phyloP scores from a whole-genome alignment of 129 eudicot species.

The Smallanthus sonchifolius region DNA sequence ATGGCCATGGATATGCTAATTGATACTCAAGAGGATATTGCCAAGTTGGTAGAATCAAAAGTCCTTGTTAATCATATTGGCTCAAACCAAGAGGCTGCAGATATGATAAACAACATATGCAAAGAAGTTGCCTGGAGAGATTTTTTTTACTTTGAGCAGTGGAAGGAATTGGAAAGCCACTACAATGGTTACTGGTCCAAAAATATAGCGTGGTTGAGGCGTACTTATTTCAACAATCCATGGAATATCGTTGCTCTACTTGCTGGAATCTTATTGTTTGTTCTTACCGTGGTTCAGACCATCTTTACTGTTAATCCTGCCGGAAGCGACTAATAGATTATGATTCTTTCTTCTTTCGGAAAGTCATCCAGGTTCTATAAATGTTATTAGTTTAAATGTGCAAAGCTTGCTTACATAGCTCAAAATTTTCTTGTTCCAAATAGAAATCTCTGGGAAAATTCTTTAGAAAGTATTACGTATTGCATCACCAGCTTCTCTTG shows the following conservation, averaged over 20 bases:
- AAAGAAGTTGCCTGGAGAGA: neutral
- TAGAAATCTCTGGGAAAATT: too few relatives aligned
- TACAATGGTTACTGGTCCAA: neutral
- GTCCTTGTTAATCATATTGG: neutral
- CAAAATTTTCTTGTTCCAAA: too few relatives aligned
- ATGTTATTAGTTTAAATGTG: too few relatives aligned
- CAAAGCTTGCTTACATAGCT: too few relatives aligned
- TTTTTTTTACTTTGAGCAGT: neutral
- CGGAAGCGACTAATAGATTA: neutral
- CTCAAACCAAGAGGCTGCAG: neutral
- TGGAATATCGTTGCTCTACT: slow-evolving; percentile 12
- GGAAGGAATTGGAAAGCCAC: neutral
- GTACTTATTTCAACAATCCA: neutral
- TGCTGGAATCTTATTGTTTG: slow-evolving; percentile 4
- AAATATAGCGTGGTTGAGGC: slow-evolving; percentile 6
- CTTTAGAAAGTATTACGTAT: too few relatives aligned
- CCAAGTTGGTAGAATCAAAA: neutral
- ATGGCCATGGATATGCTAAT: slow-evolving; percentile 1
- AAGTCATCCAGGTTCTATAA: too few relatives aligned
- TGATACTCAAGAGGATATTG: slow-evolving; percentile 4
- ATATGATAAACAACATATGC: neutral
- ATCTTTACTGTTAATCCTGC: neutral
- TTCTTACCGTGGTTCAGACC: slow-evolving; percentile 10
- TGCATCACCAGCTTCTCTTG: too few relatives aligned
- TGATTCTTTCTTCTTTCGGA: neutral